phyloP scores from a whole-genome alignment of 352 stramenopile species.

The Achlya hypogyna region DNA sequence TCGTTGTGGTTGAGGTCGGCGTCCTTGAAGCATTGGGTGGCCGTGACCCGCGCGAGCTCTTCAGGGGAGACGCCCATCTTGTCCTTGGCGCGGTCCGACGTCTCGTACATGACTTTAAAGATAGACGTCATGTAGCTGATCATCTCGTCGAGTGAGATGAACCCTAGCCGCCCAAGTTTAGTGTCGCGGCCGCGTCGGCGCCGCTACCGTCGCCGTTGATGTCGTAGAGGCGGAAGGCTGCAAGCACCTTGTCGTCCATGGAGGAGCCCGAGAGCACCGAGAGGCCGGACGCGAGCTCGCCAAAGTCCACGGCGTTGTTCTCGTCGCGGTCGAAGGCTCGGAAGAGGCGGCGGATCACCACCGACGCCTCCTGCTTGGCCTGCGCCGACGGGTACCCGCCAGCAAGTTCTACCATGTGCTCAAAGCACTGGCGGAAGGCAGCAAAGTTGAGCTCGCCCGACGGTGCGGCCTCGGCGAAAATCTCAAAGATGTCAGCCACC shows the following conservation, averaged over 20 bases:
- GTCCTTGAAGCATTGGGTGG: constrained; percentile 78
- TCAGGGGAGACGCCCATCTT: constrained; percentile 68
- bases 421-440: constrained; percentile 82
- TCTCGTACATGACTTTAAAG: constrained; percentile 87
- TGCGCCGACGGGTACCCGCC: constrained; percentile 54
- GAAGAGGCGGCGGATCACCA: constrained; percentile 77
- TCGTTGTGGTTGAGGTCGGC: constrained; percentile 75
- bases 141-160: constrained; percentile 82
- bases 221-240: constrained; percentile 80
- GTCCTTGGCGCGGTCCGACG: constrained; percentile 57
- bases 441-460: constrained; percentile 68
- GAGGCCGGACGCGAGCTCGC: constrained; percentile 73
- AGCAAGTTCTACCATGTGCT: constrained; percentile 77
- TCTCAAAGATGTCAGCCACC: constrained; percentile 82
- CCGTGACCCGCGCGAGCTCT: constrained; percentile 69
- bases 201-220: constrained; percentile 57
- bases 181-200: background rate
- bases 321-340: constrained; percentile 76
- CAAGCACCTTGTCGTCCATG: constrained; percentile 81
- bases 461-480: constrained; percentile 74
- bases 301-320: constrained; percentile 81
- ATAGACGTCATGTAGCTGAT: constrained; percentile 83
- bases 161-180: constrained; percentile 24
- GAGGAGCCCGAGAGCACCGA: constrained; percentile 75
- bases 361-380: constrained; percentile 65